A percentile compares a stretch with the other conserved stretches of the same genome.
phyloP scores from a whole-genome alignment of 306 rosid species.

The Inga laurina region DNA sequence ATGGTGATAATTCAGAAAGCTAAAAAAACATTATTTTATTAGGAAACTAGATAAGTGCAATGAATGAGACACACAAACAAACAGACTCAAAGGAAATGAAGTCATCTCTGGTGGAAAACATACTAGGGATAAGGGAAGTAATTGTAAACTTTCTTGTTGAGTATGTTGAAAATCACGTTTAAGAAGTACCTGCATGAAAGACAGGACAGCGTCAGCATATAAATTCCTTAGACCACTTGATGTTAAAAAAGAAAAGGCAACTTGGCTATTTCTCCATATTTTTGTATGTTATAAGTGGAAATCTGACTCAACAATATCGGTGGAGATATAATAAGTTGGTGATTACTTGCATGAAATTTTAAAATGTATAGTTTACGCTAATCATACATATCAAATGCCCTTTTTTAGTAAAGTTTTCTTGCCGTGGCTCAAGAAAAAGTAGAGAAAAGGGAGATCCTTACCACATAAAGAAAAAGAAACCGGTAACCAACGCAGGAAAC shows the following conservation, averaged over 20 bases:
- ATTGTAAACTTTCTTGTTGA: constrained; percentile 80
- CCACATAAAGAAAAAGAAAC: constrained; percentile 87
- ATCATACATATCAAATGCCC: neutral
- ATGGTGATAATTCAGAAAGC: neutral
- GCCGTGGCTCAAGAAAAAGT: neutral
- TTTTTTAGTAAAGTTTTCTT: neutral
- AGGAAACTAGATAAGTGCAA: neutral
- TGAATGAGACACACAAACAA: neutral
- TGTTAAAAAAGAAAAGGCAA: neutral
- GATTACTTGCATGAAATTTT: neutral
- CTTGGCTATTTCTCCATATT: neutral
- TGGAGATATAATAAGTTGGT: neutral
- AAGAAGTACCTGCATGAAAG: constrained; percentile 62
- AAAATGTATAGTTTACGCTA: neutral
- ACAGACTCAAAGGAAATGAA: neutral
- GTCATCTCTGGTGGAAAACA: constrained; percentile 21
- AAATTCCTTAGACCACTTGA: neutral
- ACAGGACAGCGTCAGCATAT: constrained; percentile 18
- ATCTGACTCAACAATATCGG: neutral
- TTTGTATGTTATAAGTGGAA: neutral
- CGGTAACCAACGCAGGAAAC: constrained; percentile 64
- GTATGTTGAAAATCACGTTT: constrained; percentile 82
- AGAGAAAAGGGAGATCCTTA: constrained; percentile 21
- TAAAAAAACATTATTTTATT: neutral
- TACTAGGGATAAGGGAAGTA: constrained; percentile 89